Evolutionary conservation across 441 rosid species (phyloP), one percentile per base, ranked within the genome.

Genomic region (Theobroma grandiflorum): DNA sequence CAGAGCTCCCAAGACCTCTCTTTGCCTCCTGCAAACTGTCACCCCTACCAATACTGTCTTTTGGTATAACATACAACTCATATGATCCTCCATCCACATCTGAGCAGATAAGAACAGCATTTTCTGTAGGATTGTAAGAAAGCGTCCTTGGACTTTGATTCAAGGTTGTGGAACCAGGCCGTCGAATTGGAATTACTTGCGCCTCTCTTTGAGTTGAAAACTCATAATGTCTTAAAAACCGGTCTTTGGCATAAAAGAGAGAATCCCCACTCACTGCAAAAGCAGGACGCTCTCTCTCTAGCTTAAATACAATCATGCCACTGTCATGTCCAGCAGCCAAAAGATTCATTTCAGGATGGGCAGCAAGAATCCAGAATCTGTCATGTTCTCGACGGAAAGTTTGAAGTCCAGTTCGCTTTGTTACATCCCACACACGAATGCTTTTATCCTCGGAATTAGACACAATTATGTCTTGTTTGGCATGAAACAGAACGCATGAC

Each of bases 381-480:
- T 91, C 92, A 86, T 94, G 96, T 84, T 92, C 96, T 10, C 97
- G 91, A 66, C 95, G 94, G 82, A 95, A 92, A 38, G 99, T 91
- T 78, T 89, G 94, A 77, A 89, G 73, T 76, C 91, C 91, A 79
- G 91, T 91, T 82, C 92, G 74, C 85, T 91, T 91, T 45, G 92
- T 91, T 59, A 78, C 90, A 73, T 91, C 94, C 94, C 92, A 91
- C 33, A 91, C 89, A 14, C 94, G 89, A 74, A 91, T 89, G 72
- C 92, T 89, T 75, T 85, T 91, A 79, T 91, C 99, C 87, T 95
- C 99, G 0, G 99, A 95, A 82, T 89, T 91, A 16, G 98, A 95
- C 6, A 95, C 96, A 85, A 95, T 92, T 55, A 95, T 90, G 86
- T 94, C 98, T 83, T 90, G 98, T 64, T 91, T 95, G 63, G 98